Percentiles rank a stretch among this genome's conserved stretches.
These are phyloP conservation scores for Nothopassalora personata DNA, from an alignment of 2,329 filamentous ascomycete genomes.

Conservation along the genomic window DNA sequence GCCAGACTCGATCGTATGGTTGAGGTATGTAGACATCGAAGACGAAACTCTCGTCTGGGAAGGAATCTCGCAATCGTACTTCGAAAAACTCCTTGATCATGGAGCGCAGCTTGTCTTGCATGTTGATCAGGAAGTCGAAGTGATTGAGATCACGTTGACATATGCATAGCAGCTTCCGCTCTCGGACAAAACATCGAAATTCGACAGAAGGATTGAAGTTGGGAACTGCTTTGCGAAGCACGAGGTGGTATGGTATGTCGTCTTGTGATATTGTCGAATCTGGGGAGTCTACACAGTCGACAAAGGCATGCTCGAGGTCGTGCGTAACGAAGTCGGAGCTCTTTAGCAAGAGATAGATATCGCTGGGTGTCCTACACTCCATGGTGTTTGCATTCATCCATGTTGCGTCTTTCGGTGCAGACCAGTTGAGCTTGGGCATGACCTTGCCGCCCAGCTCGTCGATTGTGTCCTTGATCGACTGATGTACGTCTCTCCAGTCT, in stretches of 20 bases:
- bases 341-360: slow-evolving; percentile 90
- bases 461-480: slow-evolving; percentile 70
- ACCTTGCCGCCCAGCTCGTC: slow-evolving; percentile 75
- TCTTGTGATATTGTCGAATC: slow-evolving; percentile 20
- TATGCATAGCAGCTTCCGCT: slow-evolving; percentile 72
- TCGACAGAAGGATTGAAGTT: slow-evolving; percentile 85
- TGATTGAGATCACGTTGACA: slow-evolving; percentile 86
- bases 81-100: slow-evolving; percentile 74
- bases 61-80: slow-evolving; percentile 65
- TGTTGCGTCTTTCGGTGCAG: slow-evolving; percentile 87
- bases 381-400: slow-evolving; percentile 90
- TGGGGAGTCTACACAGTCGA: slow-evolving; percentile 55
- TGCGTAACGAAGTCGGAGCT: slow-evolving; percentile 92
- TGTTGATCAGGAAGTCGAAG: slow-evolving; percentile 71
- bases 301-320: slow-evolving; percentile 88
- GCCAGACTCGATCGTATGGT: slow-evolving; percentile 67
- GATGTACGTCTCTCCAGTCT: slow-evolving; percentile 66
- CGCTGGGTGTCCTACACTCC: slow-evolving; percentile 81
- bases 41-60: slow-evolving; percentile 76
- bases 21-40: slow-evolving; percentile 91
- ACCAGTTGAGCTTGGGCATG: slow-evolving; percentile 95
- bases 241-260: slow-evolving; percentile 67
- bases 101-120: slow-evolving; percentile 62
- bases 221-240: slow-evolving; percentile 76
- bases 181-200: slow-evolving; percentile 90